Percentiles rank a stretch among this genome's conserved stretches.
These are phyloP conservation scores for Biscutella laevigata DNA, from an alignment of 441 rosid species.

Conservation along the genomic window DNA sequence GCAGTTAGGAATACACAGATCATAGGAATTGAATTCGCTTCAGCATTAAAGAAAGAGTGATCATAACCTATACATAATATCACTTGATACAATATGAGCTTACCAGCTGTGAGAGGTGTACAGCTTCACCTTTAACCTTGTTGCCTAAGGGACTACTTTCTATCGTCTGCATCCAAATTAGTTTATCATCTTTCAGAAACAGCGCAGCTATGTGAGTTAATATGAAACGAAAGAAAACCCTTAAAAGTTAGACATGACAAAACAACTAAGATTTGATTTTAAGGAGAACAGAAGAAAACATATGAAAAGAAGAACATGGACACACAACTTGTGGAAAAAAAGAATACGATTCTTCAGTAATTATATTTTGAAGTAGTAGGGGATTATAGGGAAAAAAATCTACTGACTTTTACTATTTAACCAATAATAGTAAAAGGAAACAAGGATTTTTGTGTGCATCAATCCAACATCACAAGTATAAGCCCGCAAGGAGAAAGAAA, in stretches of 20 bases:
- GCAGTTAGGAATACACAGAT: background rate
- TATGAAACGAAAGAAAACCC: constrained; percentile 1
- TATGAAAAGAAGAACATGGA: background rate
- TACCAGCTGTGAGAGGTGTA: constrained; percentile 96
- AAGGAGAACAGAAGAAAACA: background rate
- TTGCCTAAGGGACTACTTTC: constrained; percentile 87
- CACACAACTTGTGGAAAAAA: background rate
- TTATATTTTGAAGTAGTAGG: background rate
- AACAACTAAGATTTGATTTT: background rate
- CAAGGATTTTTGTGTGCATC: background rate
- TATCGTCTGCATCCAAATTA: constrained; percentile 51
- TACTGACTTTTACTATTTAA: background rate
- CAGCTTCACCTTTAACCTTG: constrained; percentile 79
- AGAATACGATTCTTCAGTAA: background rate
- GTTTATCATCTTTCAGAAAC: constrained; percentile 19
- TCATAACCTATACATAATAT: constrained; percentile 10
- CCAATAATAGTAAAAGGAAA: constrained; percentile 8
- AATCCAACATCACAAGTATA: constrained; percentile 4
- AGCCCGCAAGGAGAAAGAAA: background rate
- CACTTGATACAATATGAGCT: constrained; percentile 24
- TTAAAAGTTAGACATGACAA: constrained; percentile 3
- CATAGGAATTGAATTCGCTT: background rate
- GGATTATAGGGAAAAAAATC: background rate
- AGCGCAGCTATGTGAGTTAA: background rate
- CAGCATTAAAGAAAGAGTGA: constrained; percentile 11